Base-by-base conservation (phyloP, 208 protist species). In the Wallacemonas sp. region DNA sequence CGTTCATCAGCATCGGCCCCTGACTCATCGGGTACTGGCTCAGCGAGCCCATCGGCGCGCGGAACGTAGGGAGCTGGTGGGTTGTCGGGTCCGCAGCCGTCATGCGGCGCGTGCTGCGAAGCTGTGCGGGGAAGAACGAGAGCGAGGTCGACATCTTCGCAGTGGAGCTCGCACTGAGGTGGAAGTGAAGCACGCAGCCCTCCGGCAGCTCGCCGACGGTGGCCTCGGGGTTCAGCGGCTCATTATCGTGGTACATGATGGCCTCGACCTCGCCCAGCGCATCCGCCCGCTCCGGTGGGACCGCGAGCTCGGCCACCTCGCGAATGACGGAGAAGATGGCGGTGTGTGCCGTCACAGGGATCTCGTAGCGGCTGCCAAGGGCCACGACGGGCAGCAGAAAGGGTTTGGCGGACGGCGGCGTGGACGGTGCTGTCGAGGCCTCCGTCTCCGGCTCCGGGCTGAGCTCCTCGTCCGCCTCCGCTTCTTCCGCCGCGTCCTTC, bases 171-270 rank as follows among this genome's bases (percentile, higher is more conserved):
- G 70, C 49, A 42, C 72, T 79, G 18, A 72, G 70, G 70, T 87
- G 76, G n/a, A 91, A 74, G 57, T 87, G 79, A 33, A 91, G 63
- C 1, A 86, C 67, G 12, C 69, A 61, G 22, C 61, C 70, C 23
- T 36, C 50, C 7, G 81, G 76, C 54, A 91, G 29, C 25, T 39
- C 50, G 23, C 61, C 74, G 50, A 88, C 75, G 11, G 67, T 31
- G 59, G 66, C 64, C 23, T 81, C 76, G 10, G 77, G 67, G 32
- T 49, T 41, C 23, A 91, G 63, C 18, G 72, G 55, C 50, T 48
- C 57, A 29, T 82, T 67, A 25, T 72, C 69, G 65, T 81, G 61
- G 61, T 81, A 91, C 31, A 91, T 72, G 7, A 68, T 70, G 20
- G 67, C 80, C 32, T 80, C 59, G 26, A 76, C 55, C 46, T 61